These are phyloP conservation scores for Monosporascus sp. DNA, from an alignment of 2,329 filamentous ascomycete species.

Conservation along the genomic window DNA sequence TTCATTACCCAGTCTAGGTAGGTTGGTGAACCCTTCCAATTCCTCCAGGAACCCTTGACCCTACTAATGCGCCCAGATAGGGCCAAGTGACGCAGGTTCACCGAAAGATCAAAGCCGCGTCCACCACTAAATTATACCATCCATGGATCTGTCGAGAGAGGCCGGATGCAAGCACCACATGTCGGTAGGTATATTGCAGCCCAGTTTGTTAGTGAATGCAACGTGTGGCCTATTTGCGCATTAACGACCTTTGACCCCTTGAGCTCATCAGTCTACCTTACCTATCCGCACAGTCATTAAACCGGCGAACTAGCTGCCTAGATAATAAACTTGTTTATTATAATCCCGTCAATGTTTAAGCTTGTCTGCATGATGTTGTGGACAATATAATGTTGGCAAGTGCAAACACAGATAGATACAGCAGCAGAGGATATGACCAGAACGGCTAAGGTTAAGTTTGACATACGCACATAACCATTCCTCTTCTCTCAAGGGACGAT, in stretches of 20 bases:
- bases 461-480: too few relatives aligned
- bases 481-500: too few relatives aligned
- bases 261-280: too few relatives aligned
- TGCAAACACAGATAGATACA: background rate
- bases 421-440: background rate
- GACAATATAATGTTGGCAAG: background rate
- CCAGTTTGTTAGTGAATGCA: too few relatives aligned
- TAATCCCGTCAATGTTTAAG: background rate
- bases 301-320: too few relatives aligned
- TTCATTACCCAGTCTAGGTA: too few relatives aligned
- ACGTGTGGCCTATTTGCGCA: too few relatives aligned
- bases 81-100: background rate
- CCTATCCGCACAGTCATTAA: too few relatives aligned
- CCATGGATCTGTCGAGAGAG: background rate
- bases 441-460: too few relatives aligned
- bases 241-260: too few relatives aligned
- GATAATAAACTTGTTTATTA: background rate
- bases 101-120: background rate
- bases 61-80: background rate
- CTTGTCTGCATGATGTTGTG: background rate
- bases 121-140: too few relatives aligned
- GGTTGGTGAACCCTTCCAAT: background rate
- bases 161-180: background rate
- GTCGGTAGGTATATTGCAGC: background rate
- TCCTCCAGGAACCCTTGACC: background rate